Evolutionary conservation across 2,329 filamentous ascomycete species (phyloP).

Genomic region (Trichoderma gracile): DNA sequence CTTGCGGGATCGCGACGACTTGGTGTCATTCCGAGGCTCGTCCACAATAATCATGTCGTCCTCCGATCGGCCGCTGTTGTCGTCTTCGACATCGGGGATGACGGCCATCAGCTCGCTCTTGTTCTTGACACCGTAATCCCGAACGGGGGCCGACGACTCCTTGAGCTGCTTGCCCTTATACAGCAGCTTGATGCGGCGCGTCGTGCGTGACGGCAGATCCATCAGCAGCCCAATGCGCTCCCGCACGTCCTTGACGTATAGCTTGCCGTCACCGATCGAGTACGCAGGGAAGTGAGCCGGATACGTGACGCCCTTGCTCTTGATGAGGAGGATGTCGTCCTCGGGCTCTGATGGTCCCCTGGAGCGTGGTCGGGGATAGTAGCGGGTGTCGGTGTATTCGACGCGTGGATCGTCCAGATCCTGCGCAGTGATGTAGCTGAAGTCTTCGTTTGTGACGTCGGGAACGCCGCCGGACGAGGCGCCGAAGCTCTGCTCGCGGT

Average conservation of each 20-base stretch:
- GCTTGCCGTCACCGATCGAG: conserved; percentile 71
- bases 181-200: conserved; percentile 62
- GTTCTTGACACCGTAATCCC: conserved; percentile 63
- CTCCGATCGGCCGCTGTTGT: conserved; percentile 41
- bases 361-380: conserved; percentile 41
- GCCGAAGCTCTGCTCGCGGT: conserved; percentile 49
- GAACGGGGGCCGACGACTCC: conserved; percentile 58
- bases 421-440: conserved; percentile 78
- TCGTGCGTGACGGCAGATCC: conserved; percentile 57
- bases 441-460: conserved; percentile 73
- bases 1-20: conserved; percentile 41
- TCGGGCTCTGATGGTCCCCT: conserved; percentile 47
- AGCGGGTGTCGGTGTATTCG: conserved; percentile 44
- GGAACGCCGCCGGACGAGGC: conserved; percentile 52
- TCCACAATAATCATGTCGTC: conserved; percentile 49
- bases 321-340: conserved; percentile 71
- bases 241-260: conserved; percentile 65
- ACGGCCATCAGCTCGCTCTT: conserved; percentile 59
- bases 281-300: conserved; percentile 73
- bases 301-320: conserved; percentile 65
- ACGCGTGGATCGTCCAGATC: conserved; percentile 57
- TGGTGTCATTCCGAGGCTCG: conserved; percentile 44
- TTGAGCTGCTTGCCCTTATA: conserved; percentile 74
- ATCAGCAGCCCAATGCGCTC: conserved; percentile 68
- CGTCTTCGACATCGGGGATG: conserved; percentile 43